Evolutionary conservation across 2,329 filamentous ascomycete species (phyloP).

Genomic region (Arthrinium puccinioides): DNA sequence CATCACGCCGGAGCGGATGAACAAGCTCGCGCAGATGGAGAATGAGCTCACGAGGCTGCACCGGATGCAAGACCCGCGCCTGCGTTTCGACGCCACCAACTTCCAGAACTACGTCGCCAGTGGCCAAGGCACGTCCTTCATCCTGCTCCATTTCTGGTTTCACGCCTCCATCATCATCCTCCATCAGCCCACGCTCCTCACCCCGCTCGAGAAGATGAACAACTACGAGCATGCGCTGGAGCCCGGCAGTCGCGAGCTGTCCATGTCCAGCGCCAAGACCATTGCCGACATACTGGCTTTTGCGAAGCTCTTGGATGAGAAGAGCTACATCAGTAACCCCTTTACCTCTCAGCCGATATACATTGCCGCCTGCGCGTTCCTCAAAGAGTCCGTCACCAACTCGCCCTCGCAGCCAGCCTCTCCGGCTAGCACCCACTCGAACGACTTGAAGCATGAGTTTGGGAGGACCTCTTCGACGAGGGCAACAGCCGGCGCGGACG

Average conservation of each 20-base stretch:
- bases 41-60: constrained; percentile 65
- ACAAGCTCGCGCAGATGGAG: constrained; percentile 70
- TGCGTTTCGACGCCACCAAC: constrained; percentile 80
- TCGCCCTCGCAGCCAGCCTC: constrained; percentile 57
- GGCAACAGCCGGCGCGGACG: constrained; percentile 11
- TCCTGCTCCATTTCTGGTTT: constrained; percentile 83
- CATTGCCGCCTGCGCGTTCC: constrained; percentile 81
- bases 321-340: constrained; percentile 79
- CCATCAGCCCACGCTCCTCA: constrained; percentile 75
- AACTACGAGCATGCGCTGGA: constrained; percentile 62
- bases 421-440: constrained; percentile 19
- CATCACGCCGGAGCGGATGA: constrained; percentile 67
- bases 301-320: constrained; percentile 76
- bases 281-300: constrained; percentile 86
- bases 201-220: constrained; percentile 57
- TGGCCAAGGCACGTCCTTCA: constrained; percentile 79
- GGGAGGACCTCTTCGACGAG: not conserved
- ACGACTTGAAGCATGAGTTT: constrained; percentile 2
- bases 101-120: constrained; percentile 78
- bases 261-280: constrained; percentile 86
- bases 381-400: constrained; percentile 72
- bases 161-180: constrained; percentile 79
- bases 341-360: constrained; percentile 90
- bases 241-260: constrained; percentile 71
- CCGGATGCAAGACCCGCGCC: constrained; percentile 63